Evolutionary conservation across 2,329 filamentous ascomycete genomes (phyloP).

Genomic region (Hymenoscyphus repandus): DNA sequence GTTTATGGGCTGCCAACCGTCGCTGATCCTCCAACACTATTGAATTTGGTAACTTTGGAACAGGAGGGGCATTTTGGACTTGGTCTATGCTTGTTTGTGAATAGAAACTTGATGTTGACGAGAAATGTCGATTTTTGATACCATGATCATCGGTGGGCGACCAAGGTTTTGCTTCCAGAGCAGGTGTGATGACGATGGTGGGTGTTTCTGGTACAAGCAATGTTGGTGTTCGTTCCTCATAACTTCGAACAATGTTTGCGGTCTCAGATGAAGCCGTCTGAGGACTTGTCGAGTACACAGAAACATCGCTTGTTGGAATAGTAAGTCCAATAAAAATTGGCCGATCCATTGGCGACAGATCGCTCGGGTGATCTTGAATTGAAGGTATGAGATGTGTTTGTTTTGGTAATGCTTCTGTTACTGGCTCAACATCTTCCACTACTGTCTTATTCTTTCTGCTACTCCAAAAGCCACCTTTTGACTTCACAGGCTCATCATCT

Average conservation of each 20-base stretch:
- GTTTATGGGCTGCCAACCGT: conserved; percentile 23
- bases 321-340: conserved; percentile 69
- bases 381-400: conserved; percentile 7
- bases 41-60: conserved; percentile 49
- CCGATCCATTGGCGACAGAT: conserved; percentile 63
- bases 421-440: not conserved
- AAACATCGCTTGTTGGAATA: conserved; percentile 49
- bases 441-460: conserved; percentile 22
- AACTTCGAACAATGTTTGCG: conserved; percentile 21
- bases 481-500: conserved; percentile 34
- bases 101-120: conserved; percentile 40
- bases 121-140: conserved; percentile 8
- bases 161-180: conserved; percentile 35
- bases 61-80: conserved; percentile 47
- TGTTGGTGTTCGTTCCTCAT: conserved; percentile 19
- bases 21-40: conserved; percentile 24
- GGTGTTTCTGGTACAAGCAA: conserved; percentile 35
- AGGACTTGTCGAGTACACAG: conserved; percentile 45
- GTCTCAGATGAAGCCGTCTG: conserved; percentile 34
- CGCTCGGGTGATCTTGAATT: conserved; percentile 26
- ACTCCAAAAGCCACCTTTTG: conserved; percentile 27
- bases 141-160: conserved; percentile 22
- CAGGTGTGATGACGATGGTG: conserved; percentile 48
- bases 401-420: not conserved
- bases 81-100: conserved; percentile 45